Evolutionary conservation across 2,329 filamentous ascomycete genomes (phyloP).

Genomic region (Verticillium alfalfae): DNA sequence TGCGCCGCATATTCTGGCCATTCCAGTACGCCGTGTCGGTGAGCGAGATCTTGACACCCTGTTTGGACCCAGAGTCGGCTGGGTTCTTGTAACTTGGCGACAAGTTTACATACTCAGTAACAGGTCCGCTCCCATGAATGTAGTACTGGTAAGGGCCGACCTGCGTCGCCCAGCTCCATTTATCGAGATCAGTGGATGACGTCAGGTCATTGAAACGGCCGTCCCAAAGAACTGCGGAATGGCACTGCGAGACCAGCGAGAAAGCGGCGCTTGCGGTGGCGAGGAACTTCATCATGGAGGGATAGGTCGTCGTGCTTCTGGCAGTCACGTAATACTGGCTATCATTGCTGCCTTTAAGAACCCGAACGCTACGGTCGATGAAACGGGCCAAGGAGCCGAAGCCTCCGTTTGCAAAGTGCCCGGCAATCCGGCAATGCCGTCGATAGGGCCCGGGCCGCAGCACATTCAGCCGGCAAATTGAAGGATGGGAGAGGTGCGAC

Average conservation of each 20-base stretch:
- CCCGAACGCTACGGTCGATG: not conserved
- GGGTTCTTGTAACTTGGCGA: conserved; percentile 59
- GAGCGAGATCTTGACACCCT: conserved; percentile 67
- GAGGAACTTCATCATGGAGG: not conserved
- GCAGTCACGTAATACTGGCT: not conserved
- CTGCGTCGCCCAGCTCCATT: conserved; percentile 64
- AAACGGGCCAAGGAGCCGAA: not conserved
- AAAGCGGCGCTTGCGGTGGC: not conserved
- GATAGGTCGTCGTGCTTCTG: not conserved
- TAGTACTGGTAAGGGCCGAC: conserved; percentile 71
- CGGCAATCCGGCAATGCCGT: not conserved
- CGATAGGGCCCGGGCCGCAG: not conserved
- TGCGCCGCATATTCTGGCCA: conserved; percentile 66
- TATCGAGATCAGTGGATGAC: conserved; percentile 47
- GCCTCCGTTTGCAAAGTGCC: not conserved
- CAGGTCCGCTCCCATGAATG: conserved; percentile 58
- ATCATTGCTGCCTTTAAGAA: not conserved
- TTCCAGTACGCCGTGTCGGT: conserved; percentile 63
- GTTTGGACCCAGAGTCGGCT: conserved; percentile 52
- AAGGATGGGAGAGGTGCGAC: not conserved
- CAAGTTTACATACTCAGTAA: conserved; percentile 58
- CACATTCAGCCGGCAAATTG: not conserved
- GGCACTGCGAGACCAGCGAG: not conserved
- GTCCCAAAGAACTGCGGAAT: conserved; percentile 49
- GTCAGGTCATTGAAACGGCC: conserved; percentile 59